These are phyloP conservation scores for Aspergillus caelatus DNA, from an alignment of 2,329 filamentous ascomycete species.

Conservation along the genomic window DNA sequence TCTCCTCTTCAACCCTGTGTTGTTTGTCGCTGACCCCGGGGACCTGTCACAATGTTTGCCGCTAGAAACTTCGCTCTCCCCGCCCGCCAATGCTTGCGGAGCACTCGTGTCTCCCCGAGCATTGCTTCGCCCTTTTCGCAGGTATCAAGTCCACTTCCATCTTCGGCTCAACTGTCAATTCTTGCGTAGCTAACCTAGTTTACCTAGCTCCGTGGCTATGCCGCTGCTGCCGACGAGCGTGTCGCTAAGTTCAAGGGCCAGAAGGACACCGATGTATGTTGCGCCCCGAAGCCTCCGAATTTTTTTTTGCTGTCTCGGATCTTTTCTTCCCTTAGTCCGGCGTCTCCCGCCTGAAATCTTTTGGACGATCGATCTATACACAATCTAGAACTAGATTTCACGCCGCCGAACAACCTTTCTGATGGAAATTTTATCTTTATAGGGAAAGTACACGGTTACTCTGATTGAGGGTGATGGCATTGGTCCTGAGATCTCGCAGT, in stretches of 20 bases:
- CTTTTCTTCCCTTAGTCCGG: constrained; percentile 29
- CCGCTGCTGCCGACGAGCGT: constrained; percentile 58
- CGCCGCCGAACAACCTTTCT: constrained; percentile 4
- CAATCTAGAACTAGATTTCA: neutral
- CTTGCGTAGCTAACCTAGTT: constrained; percentile 21
- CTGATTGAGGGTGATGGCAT: constrained; percentile 99
- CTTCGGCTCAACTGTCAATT: constrained; percentile 16
- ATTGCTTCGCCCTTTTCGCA: constrained; percentile 56
- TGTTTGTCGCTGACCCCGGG: constrained; percentile 23
- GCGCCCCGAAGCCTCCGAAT: constrained; percentile 20
- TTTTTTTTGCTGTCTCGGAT: constrained; percentile 17
- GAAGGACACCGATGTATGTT: constrained; percentile 82
- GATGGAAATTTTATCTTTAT: constrained; percentile 21
- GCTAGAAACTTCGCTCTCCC: constrained; percentile 76
- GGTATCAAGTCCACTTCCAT: constrained; percentile 48
- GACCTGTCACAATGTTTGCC: constrained; percentile 71
- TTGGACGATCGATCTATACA: constrained; percentile 7
- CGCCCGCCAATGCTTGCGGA: constrained; percentile 77
- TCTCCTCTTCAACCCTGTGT: constrained; percentile 16
- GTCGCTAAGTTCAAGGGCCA: constrained; percentile 93
- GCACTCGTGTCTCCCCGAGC: constrained; percentile 54
- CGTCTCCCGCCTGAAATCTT: constrained; percentile 24
- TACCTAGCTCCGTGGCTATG: constrained; percentile 63
- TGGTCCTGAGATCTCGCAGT: constrained; percentile 94
- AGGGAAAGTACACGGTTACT: constrained; percentile 95